Conservation (phyloP, 352 stramenopile species). For the Phytophthora macrochlamydospora region DNA sequence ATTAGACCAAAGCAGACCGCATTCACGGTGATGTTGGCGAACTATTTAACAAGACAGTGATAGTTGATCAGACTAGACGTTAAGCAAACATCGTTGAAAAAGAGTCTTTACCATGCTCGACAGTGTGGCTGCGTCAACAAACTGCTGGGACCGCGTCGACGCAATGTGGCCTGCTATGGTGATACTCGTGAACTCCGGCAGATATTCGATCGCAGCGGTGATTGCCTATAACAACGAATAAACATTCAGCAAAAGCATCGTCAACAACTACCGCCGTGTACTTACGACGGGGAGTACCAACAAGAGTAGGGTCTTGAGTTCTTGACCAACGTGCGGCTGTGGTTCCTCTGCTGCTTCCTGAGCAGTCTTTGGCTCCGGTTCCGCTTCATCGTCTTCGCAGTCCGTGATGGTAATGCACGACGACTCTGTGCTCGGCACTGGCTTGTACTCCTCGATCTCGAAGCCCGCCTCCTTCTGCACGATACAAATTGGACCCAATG, state of each 20-base stretch:
- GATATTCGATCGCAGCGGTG: conserved; percentile 55
- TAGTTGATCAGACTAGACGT: background rate
- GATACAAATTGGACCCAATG: too few species aligned
- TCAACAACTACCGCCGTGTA: background rate
- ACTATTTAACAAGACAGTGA: conserved; percentile 27
- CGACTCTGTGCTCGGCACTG: too few species aligned
- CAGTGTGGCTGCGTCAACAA: conserved; percentile 57
- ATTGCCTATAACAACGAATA: conserved; percentile 12
- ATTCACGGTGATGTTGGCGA: conserved; percentile 73
- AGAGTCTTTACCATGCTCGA: conserved; percentile 46
- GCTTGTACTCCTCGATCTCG: too few species aligned
- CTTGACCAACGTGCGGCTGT: background rate
- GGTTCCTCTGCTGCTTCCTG: background rate
- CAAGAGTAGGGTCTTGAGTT: background rate
- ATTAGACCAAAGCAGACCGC: conserved; percentile 65
- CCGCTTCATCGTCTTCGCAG: background rate
- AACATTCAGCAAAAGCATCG: background rate
- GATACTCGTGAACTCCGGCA: conserved; percentile 56
- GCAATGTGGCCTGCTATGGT: conserved; percentile 69
- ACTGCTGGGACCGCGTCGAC: conserved; percentile 55
- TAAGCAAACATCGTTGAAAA: background rate
- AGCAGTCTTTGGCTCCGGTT: background rate
- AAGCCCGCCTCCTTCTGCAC: too few species aligned
- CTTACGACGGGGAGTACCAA: background rate
- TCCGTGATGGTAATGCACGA: background rate